phyloP scores from a whole-genome alignment of 2,329 filamentous ascomycete genomes.

The Aspergillus pseudotamarii region DNA sequence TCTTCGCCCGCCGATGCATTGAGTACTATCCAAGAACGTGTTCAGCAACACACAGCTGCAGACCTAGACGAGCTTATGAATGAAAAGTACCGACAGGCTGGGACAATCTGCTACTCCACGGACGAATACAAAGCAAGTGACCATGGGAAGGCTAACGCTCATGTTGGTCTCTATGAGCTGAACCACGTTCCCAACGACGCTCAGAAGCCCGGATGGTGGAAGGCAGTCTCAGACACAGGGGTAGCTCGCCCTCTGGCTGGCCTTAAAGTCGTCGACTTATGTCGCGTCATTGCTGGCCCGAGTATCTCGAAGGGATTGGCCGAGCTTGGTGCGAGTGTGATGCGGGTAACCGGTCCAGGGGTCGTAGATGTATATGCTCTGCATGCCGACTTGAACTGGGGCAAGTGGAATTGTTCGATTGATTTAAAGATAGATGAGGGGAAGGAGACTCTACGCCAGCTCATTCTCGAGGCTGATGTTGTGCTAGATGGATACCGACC shows the following conservation, averaged over 20 bases:
- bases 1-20: background rate
- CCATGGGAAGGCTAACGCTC: slow-evolving; percentile 8
- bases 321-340: slow-evolving; percentile 74
- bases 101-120: slow-evolving; percentile 8
- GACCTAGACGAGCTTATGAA: slow-evolving; percentile 13
- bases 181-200: background rate
- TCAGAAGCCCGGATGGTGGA: slow-evolving; percentile 6
- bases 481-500: slow-evolving; percentile 72
- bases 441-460: slow-evolving; percentile 58
- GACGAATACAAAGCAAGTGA: slow-evolving; percentile 13
- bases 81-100: slow-evolving; percentile 10
- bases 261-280: slow-evolving; percentile 73
- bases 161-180: slow-evolving; percentile 9
- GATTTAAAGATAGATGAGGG: slow-evolving; percentile 62
- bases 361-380: slow-evolving; percentile 73
- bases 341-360: slow-evolving; percentile 70
- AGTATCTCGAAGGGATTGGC: slow-evolving; percentile 70
- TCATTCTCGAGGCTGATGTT: slow-evolving; percentile 66
- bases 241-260: slow-evolving; percentile 50
- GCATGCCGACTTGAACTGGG: slow-evolving; percentile 72
- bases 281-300: slow-evolving; percentile 76
- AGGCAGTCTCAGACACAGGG: background rate
- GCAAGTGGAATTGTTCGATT: slow-evolving; percentile 68
- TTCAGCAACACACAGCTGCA: background rate
- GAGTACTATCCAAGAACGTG: background rate